Evolutionary conservation across 2,329 filamentous ascomycete species (phyloP).

Genomic region (Tolypocladium paradoxum): DNA sequence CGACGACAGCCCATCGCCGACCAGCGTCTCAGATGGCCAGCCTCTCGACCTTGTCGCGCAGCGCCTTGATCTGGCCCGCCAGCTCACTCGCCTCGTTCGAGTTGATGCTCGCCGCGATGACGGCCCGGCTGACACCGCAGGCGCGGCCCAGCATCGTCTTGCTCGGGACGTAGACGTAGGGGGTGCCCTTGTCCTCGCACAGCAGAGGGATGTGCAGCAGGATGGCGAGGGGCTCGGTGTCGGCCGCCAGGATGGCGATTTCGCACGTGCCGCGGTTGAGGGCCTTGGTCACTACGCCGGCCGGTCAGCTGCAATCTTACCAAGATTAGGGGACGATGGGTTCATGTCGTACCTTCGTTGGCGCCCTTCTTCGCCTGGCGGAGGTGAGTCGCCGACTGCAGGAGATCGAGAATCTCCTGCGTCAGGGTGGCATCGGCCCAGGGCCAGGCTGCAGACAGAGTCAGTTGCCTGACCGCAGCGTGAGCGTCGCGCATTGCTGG

Average conservation of each 20-base stretch:
- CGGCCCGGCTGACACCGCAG: conserved; percentile 77
- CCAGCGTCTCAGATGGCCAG: conserved; percentile 67
- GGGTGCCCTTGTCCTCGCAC: conserved; percentile 64
- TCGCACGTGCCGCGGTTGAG: conserved; percentile 86
- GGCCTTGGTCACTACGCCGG: conserved; percentile 55
- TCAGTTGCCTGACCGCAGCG: neutral
- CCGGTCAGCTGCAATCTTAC: conserved; percentile 4
- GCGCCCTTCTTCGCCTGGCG: conserved; percentile 82
- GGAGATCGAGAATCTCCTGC: conserved; percentile 72
- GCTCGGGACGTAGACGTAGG: conserved; percentile 59
- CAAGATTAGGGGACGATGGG: no score
- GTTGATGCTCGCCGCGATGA: conserved; percentile 82
- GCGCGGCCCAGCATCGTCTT: conserved; percentile 83
- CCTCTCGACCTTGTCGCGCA: conserved; percentile 94
- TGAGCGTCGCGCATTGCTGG: neutral
- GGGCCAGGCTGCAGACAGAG: conserved; percentile 46
- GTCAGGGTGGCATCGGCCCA: conserved; percentile 63
- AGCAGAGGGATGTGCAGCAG: conserved; percentile 82
- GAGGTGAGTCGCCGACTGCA: conserved; percentile 57
- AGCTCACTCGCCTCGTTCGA: conserved; percentile 87
- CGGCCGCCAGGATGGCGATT: conserved; percentile 79
- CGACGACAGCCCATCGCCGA: neutral
- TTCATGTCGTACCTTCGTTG: conserved; percentile 48
- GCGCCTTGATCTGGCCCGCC: conserved; percentile 71
- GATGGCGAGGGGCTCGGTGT: conserved; percentile 79